phyloP scores from a whole-genome alignment of 495 filamentous ascomycete species.

The Penicillium daleae region DNA sequence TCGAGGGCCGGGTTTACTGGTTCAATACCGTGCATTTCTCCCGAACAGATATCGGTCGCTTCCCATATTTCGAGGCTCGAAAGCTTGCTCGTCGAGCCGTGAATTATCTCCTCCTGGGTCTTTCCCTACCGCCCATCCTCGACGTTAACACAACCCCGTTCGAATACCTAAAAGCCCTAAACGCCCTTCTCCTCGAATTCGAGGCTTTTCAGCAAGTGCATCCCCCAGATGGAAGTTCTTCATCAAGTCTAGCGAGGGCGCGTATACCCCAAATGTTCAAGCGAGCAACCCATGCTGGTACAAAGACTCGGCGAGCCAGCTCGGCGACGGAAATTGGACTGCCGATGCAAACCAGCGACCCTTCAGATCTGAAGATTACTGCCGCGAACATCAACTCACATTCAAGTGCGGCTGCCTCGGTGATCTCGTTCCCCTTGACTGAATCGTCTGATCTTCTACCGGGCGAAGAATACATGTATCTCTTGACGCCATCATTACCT shows the following conservation, averaged over 20 bases:
- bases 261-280: conserved; percentile 91
- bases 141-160: conserved; percentile 78
- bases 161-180: conserved; percentile 87
- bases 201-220: conserved; percentile 89
- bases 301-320: conserved; percentile 73
- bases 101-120: conserved; percentile 89
- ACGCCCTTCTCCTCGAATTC: conserved; percentile 86
- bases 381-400: conserved; percentile 45
- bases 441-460: conserved; percentile 59
- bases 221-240: conserved; percentile 70
- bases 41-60: conserved; percentile 73
- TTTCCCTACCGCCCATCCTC: conserved; percentile 85
- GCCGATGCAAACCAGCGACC: conserved; percentile 59
- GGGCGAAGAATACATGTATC: conserved; percentile 83
- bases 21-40: conserved; percentile 95
- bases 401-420: conserved; percentile 40
- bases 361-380: conserved; percentile 53
- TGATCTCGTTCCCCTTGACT: conserved; percentile 51
- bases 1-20: conserved; percentile 95
- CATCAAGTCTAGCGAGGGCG: conserved; percentile 73
- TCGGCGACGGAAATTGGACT: conserved; percentile 67
- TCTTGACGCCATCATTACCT: conserved; percentile 88
- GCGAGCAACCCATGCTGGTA: conserved; percentile 60
- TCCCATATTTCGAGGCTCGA: conserved; percentile 82
- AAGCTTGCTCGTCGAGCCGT: conserved; percentile 85